phyloP scores from a whole-genome alignment of 805 yeast genomes.

The Wickerhamomyces canadensis region DNA sequence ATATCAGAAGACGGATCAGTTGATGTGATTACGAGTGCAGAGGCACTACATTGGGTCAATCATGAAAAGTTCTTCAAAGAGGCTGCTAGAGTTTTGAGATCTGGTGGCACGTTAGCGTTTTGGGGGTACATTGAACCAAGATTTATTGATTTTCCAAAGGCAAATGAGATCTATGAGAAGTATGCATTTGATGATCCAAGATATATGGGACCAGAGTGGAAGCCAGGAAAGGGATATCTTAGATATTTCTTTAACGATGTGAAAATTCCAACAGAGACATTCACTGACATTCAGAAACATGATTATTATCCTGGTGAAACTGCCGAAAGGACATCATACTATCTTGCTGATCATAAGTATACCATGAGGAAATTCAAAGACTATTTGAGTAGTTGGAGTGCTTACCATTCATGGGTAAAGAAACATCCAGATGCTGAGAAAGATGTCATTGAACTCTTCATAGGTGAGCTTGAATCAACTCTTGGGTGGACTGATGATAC shows the following conservation, averaged over 20 bases:
- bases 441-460: slow-evolving; percentile 45
- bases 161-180: slow-evolving; percentile 50
- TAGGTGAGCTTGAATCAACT: slow-evolving; percentile 35
- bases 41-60: slow-evolving; percentile 74
- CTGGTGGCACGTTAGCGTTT: slow-evolving; percentile 60
- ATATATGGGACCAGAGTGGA: slow-evolving; percentile 64
- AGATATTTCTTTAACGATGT: slow-evolving; percentile 38
- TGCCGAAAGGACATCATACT: slow-evolving; percentile 23
- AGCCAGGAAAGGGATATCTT: slow-evolving; percentile 55
- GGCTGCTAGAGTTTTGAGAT: slow-evolving; percentile 42
- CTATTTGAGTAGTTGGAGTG: slow-evolving; percentile 62
- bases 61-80: slow-evolving; percentile 45
- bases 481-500: slow-evolving; percentile 44
- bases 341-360: slow-evolving; percentile 36
- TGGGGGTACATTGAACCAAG: slow-evolving; percentile 73
- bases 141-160: slow-evolving; percentile 45
- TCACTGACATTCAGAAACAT: slow-evolving; percentile 33
- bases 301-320: slow-evolving; percentile 26
- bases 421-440: slow-evolving; percentile 32
- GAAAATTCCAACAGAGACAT: slow-evolving; percentile 38
- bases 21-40: slow-evolving; percentile 63
- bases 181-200: slow-evolving; percentile 42
- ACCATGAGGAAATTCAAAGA: slow-evolving; percentile 40
- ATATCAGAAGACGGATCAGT: slow-evolving; percentile 28
- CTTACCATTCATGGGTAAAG: slow-evolving; percentile 53